These are phyloP conservation scores for Cyberlindnera misumaiensis DNA, from an alignment of 805 yeast genomes.

Conservation along the genomic window DNA sequence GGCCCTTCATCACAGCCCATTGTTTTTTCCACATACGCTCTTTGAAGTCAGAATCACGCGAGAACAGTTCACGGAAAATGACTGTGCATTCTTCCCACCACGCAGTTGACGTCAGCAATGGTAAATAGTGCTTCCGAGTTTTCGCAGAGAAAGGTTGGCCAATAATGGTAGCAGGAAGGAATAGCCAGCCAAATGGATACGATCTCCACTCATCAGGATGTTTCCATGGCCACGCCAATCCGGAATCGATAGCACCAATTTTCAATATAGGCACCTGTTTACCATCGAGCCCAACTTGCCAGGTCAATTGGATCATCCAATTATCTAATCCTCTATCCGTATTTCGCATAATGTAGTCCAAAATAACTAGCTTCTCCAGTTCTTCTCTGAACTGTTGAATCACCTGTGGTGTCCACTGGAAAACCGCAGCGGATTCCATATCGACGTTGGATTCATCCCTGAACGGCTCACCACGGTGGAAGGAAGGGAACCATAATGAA, in stretches of 20 bases:
- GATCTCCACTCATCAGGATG: conserved; percentile 80
- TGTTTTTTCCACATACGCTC: conserved; percentile 63
- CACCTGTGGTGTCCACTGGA: conserved; percentile 47
- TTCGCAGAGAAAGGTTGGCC: conserved; percentile 59
- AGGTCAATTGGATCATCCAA: conserved; percentile 66
- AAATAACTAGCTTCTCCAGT: conserved; percentile 59
- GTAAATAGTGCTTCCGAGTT: conserved; percentile 51
- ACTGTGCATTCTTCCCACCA: conserved; percentile 67
- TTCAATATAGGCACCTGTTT: conserved; percentile 33
- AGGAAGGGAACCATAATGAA: conserved; percentile 17
- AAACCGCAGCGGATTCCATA: conserved; percentile 20
- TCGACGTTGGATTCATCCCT: conserved; percentile 2
- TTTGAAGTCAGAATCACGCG: conserved; percentile 54
- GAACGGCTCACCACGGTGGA: not conserved
- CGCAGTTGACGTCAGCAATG: conserved; percentile 46
- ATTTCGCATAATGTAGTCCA: conserved; percentile 68
- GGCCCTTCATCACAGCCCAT: conserved; percentile 68
- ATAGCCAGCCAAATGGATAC: conserved; percentile 75
- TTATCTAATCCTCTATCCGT: conserved; percentile 72
- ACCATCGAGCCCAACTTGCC: conserved; percentile 24
- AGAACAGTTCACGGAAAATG: conserved; percentile 41
- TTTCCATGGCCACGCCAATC: conserved; percentile 73
- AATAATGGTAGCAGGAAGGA: conserved; percentile 53
- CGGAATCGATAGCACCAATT: conserved; percentile 72
- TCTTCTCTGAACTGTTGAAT: conserved; percentile 50